phyloP scores from a whole-genome alignment of 1,284 basidiomycete genomes.

The Mycosarcoma mackinlayi region DNA sequence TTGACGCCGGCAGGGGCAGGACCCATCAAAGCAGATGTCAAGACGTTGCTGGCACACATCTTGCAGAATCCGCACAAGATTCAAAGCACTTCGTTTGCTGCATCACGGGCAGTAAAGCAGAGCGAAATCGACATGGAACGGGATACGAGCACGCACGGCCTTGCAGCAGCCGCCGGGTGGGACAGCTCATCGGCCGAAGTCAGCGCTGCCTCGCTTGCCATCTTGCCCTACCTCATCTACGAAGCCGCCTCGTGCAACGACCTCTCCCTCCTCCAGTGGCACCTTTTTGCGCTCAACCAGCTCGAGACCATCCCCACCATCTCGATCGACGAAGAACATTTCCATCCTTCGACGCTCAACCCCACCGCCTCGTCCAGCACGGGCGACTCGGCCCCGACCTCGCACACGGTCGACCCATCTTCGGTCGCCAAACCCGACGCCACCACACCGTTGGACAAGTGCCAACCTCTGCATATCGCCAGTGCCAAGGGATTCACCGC shows the following conservation, averaged over 20 bases:
- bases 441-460: conserved; percentile 40
- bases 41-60: conserved; percentile 44
- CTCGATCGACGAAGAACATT: conserved; percentile 36
- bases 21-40: conserved; percentile 40
- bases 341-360: conserved; percentile 37
- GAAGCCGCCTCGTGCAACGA: conserved; percentile 42
- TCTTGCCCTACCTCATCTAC: conserved; percentile 50
- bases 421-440: conserved; percentile 1
- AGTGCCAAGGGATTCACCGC: conserved; percentile 76
- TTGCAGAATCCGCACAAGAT: conserved; percentile 37
- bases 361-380: conserved; percentile 7
- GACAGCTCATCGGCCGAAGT: conserved; percentile 35
- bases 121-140: neutral
- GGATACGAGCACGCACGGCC: neutral
- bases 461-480: conserved; percentile 82
- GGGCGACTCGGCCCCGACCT: conserved; percentile 13
- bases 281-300: conserved; percentile 38
- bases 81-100: too few species aligned
- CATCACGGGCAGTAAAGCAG: conserved; percentile 10
- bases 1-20: conserved; percentile 25
- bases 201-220: conserved; percentile 21
- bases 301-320: conserved; percentile 36
- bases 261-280: conserved; percentile 40
- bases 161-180: conserved; percentile 22
- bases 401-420: neutral